Evolutionary conservation across 2,329 filamentous ascomycete genomes (phyloP).

Genomic region (Fusarium tuaranense): DNA sequence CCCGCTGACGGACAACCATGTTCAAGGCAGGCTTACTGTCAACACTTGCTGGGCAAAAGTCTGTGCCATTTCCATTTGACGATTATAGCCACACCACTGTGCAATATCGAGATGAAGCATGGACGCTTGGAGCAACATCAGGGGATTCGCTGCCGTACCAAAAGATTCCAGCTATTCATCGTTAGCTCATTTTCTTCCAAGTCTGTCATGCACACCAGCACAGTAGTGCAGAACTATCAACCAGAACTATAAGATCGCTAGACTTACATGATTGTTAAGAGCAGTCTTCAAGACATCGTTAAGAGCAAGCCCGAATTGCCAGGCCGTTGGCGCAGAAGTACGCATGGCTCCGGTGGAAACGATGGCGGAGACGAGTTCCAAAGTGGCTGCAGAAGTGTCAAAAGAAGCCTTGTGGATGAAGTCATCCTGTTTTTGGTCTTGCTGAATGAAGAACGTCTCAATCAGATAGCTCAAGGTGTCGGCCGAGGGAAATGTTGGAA

Average conservation of each 20-base stretch:
- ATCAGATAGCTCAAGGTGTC: constrained; percentile 37
- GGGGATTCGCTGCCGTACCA: constrained; percentile 22
- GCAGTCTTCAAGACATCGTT: constrained; percentile 30
- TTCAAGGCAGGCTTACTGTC: constrained; percentile 22
- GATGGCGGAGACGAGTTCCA: constrained; percentile 37
- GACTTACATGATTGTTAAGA: constrained; percentile 33
- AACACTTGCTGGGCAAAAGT: constrained; percentile 31
- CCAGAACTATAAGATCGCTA: neutral
- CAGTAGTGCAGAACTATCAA: neutral
- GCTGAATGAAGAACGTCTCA: constrained; percentile 32
- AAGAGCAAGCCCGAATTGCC: constrained; percentile 42
- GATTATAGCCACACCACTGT: constrained; percentile 40
- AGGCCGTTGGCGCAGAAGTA: constrained; percentile 34
- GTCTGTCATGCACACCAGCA: neutral
- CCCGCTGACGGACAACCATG: neutral
- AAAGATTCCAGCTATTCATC: constrained; percentile 26
- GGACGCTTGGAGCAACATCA: constrained; percentile 38
- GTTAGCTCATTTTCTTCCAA: neutral
- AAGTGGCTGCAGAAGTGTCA: constrained; percentile 18
- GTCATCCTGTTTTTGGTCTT: constrained; percentile 32
- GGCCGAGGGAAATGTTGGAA: constrained; percentile 40
- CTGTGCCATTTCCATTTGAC: constrained; percentile 37
- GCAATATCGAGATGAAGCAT: constrained; percentile 40
- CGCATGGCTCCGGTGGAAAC: constrained; percentile 37
- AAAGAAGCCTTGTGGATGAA: constrained; percentile 39